A percentile compares a stretch with the other conserved stretches of the same genome.
Evolutionary conservation across 139 green algal genomes (phyloP).

Genomic region (Closterium sp.): DNA sequence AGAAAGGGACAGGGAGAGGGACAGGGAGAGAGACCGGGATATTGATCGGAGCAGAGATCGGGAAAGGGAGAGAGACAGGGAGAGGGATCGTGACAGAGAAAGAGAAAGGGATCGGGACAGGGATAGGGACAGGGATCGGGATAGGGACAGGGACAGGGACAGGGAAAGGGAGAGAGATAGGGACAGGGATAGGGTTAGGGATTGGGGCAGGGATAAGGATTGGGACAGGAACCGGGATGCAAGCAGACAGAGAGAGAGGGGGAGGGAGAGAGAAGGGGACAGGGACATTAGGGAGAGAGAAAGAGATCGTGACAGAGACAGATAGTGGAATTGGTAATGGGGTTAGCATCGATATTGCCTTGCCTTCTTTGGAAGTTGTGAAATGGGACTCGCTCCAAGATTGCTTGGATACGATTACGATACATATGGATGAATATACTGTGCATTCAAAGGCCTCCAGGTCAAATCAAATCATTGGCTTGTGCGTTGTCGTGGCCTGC

Average conservation of each 20-base stretch:
- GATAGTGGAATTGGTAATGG: neutral
- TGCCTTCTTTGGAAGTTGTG: too few species aligned
- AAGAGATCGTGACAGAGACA: neutral
- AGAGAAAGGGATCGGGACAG: neutral
- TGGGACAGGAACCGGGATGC: neutral
- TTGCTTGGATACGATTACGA: too few species aligned
- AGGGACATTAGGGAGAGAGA: neutral
- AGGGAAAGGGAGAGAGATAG: neutral
- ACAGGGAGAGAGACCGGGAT: constrained; percentile 13
- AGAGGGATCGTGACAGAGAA: neutral
- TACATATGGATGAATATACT: too few species aligned
- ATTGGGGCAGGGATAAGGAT: neutral
- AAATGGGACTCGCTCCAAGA: too few species aligned
- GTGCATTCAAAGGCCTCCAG: too few species aligned
- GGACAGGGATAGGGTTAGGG: neutral
- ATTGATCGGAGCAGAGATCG: constrained; percentile 3
- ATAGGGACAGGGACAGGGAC: neutral
- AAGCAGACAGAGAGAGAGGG: neutral
- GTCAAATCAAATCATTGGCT: too few species aligned
- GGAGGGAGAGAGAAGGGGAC: neutral
- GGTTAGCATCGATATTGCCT: neutral
- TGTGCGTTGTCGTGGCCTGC: too few species aligned
- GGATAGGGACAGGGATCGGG: neutral
- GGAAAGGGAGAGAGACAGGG: constrained; percentile 2
- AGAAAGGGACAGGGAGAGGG: constrained; percentile 15